Conservation (phyloP, 2,329 filamentous ascomycete genomes). For the Colletotrichum spaethianum region DNA sequence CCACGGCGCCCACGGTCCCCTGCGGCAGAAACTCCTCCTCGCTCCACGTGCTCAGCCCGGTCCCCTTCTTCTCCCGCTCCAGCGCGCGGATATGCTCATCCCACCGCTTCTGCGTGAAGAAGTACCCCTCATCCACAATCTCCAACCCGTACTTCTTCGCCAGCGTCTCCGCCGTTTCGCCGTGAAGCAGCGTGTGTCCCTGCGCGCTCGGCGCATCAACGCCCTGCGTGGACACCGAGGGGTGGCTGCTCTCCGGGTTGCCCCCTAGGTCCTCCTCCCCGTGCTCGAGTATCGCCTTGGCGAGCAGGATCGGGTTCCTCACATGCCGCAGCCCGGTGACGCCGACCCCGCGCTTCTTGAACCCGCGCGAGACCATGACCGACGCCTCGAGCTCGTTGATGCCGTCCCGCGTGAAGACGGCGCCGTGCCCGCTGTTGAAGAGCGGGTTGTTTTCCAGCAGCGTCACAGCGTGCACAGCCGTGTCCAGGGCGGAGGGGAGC, state of each 20-base stretch:
- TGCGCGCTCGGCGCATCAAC: slow-evolving; percentile 70
- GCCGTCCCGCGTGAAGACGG: slow-evolving; percentile 88
- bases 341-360: slow-evolving; percentile 82
- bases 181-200: slow-evolving; percentile 79
- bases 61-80: slow-evolving; percentile 61
- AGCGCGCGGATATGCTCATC: slow-evolving; percentile 79
- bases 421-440: slow-evolving; percentile 88
- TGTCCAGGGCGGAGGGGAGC: slow-evolving; percentile 75
- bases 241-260: slow-evolving; percentile 50
- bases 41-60: slow-evolving; percentile 67
- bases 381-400: slow-evolving; percentile 89
- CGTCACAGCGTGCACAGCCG: slow-evolving; percentile 81
- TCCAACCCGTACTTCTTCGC: slow-evolving; percentile 79
- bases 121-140: slow-evolving; percentile 79
- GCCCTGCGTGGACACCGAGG: not conserved
- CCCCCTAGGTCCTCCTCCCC: slow-evolving; percentile 73
- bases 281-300: slow-evolving; percentile 77
- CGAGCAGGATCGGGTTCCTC: slow-evolving; percentile 85
- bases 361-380: slow-evolving; percentile 84
- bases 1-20: slow-evolving; percentile 88
- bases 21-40: slow-evolving; percentile 80
- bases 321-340: slow-evolving; percentile 81
- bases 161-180: slow-evolving; percentile 77
- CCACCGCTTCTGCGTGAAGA: slow-evolving; percentile 84
- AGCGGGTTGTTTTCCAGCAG: slow-evolving; percentile 84